Evolutionary conservation across 2,329 filamentous ascomycete genomes (phyloP).

Genomic region (Torrubiellomyces zombiae): DNA sequence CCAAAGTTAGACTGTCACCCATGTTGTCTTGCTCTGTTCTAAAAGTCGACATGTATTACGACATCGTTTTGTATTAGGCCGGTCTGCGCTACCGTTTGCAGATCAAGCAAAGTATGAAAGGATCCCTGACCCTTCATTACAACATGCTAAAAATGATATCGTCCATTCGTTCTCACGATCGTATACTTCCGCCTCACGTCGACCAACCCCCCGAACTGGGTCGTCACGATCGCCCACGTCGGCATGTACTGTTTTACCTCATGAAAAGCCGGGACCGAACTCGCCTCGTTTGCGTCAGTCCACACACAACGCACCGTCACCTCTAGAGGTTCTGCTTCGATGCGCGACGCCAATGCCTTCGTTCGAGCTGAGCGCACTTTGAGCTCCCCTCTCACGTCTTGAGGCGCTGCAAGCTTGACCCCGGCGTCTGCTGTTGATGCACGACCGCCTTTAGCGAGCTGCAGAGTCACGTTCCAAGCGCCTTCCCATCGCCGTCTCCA

Average conservation of each 20-base stretch:
- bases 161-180: too few species aligned
- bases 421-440: background rate
- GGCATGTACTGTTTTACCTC: slow-evolving; percentile 65
- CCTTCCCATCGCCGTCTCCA: slow-evolving; percentile 71
- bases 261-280: slow-evolving; percentile 66
- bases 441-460: slow-evolving; percentile 8
- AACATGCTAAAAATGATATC: too few species aligned
- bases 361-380: slow-evolving; percentile 4
- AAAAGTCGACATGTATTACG: too few species aligned
- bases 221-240: slow-evolving; percentile 62
- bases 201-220: slow-evolving; percentile 61
- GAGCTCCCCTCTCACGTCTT: slow-evolving; percentile 4
- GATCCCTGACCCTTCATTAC: too few species aligned
- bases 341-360: too few species aligned
- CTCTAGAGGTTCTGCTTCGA: slow-evolving; percentile 25
- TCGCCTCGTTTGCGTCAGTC: slow-evolving; percentile 64
- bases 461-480: slow-evolving; percentile 47
- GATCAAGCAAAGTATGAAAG: too few species aligned
- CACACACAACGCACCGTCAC: slow-evolving; percentile 66
- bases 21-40: too few species aligned
- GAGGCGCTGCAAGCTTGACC: background rate
- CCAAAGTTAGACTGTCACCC: too few species aligned
- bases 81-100: too few species aligned
- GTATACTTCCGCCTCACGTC: slow-evolving; percentile 60
- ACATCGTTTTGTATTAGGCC: too few species aligned